Percentiles rank a stretch among this genome's conserved stretches.
Conservation (phyloP, 805 yeast species). For the Kodamaea kaohsiungensis region DNA sequence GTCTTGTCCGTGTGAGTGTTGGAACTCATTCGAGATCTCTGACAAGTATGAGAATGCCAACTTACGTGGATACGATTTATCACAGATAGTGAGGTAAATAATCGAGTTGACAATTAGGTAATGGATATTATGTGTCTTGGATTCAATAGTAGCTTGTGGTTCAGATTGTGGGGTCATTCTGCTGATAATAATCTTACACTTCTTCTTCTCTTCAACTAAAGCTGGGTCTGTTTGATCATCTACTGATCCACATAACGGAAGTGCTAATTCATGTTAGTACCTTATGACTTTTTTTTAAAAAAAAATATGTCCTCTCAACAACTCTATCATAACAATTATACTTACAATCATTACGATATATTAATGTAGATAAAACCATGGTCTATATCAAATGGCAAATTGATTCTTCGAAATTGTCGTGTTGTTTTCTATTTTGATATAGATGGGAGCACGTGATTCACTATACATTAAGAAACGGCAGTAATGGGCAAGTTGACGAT, state of each 20-base stretch:
- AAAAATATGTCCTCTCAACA: too few relatives aligned
- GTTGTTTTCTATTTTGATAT: conserved; percentile 4
- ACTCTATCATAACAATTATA: too few relatives aligned
- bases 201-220: conserved; percentile 76
- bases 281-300: too few relatives aligned
- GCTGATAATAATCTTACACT: conserved; percentile 72
- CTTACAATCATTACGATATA: conserved; percentile 65
- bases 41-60: conserved; percentile 83
- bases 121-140: conserved; percentile 72
- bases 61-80: conserved; percentile 78
- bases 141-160: conserved; percentile 80
- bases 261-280: conserved; percentile 46
- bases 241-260: conserved; percentile 89
- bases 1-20: conserved; percentile 70
- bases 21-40: conserved; percentile 81
- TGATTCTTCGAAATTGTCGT: conserved; percentile 1
- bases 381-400: neutral
- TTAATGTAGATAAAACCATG: conserved; percentile 69
- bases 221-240: conserved; percentile 67
- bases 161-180: conserved; percentile 80
- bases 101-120: conserved; percentile 67
- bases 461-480: too few relatives aligned
- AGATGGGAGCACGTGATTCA: neutral
- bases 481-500: too few relatives aligned
- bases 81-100: conserved; percentile 77